Evolutionary conservation across 805 yeast species (phyloP), one percentile per base, ranked within the genome.

Genomic region (Candida silvatica): DNA sequence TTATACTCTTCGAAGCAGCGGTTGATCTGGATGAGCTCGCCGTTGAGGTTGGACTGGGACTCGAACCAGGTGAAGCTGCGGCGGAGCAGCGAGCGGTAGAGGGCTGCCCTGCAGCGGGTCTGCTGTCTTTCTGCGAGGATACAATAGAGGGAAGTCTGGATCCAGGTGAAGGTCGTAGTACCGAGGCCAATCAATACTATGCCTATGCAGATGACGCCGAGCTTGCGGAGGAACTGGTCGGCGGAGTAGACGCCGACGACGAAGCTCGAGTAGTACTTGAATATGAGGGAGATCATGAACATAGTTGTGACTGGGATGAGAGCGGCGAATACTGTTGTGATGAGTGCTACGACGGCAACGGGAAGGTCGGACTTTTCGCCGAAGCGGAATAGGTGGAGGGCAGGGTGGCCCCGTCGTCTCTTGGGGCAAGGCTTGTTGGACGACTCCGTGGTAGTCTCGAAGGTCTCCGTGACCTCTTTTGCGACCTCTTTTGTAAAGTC

Each of bases 1-100:
- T 92, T 61, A 31, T 74, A 50, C 46, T 85, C 94, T 56, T 85
- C 92, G 19, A 82, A 62, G 49, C 87, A 74, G 46, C 94, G 56
- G 58, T 80, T 80, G 6, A 74, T 54, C 49, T 77, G 87, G 6
- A 78, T 64, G 11, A 80, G 47, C 17, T 72, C 70, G 6, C 95
- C 95, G 45, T 74, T 64, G 1, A 79, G 44, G 27, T 74, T 70
- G 34, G 69, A 66, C 1, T 49, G 44, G 36, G 69, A 67, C 37
- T 85, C 94, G 47, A 70, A 77, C 92, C 92, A 84, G 15, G 58
- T 55, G 20, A 74, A 48, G 0, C 71, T 59, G 39, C 69, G 64
- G 16, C 51, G 45, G 14, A 83, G 41, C 19, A 80, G 56, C 1
- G 69, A 59, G 1, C 45, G 34, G 32, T 71, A 68, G 4, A 85